Conservation (phyloP, 2,329 filamentous ascomycete species). For the Fonsecaea multimorphosa region DNA sequence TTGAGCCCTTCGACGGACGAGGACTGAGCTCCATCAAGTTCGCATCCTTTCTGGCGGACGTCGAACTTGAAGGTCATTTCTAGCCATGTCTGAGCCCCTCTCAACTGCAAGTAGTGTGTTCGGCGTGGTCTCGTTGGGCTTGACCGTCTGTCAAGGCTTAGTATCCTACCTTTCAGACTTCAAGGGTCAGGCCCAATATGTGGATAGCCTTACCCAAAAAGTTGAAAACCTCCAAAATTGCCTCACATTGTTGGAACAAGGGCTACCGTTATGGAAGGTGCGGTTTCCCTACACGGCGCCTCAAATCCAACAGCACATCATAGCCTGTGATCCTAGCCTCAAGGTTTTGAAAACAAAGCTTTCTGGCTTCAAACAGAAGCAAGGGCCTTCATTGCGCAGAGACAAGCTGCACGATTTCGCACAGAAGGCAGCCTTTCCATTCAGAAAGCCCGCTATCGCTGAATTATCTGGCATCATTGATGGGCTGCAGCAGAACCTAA, state of each 20-base stretch:
- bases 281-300: constrained; percentile 5
- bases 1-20: neutral
- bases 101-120: constrained; percentile 14
- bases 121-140: constrained; percentile 16
- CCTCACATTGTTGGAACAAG: constrained; percentile 2
- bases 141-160: constrained; percentile 19
- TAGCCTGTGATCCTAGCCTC: neutral
- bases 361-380: constrained; percentile 6
- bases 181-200: constrained; percentile 16
- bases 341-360: constrained; percentile 1
- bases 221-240: constrained; percentile 3
- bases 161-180: constrained; percentile 9
- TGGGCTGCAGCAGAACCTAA: constrained; percentile 14
- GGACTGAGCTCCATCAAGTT: neutral
- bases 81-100: constrained; percentile 11
- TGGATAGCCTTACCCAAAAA: constrained; percentile 8
- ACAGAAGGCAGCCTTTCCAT: constrained; percentile 14
- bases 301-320: constrained; percentile 5
- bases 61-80: neutral
- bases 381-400: constrained; percentile 5
- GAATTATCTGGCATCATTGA: constrained; percentile 10
- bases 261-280: constrained; percentile 9
- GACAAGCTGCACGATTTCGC: constrained; percentile 6
- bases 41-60: neutral
- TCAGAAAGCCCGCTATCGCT: constrained; percentile 6